Evolutionary conservation across 768 basidiomycete genomes (phyloP).

Genomic region (Lactarius indigo): DNA sequence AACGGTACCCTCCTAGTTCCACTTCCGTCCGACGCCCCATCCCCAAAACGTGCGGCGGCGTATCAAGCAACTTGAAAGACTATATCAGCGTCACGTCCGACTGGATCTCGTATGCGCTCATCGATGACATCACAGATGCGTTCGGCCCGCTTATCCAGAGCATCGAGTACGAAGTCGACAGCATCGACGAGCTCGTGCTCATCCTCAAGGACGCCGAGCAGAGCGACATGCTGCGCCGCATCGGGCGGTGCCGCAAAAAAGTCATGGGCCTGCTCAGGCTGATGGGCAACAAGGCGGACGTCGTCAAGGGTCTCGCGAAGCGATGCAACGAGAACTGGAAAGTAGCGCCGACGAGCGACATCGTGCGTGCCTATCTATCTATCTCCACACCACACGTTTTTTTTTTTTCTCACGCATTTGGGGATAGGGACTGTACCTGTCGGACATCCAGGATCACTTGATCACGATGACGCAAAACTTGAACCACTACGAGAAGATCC

Average conservation of each 20-base stretch:
- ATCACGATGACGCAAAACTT: slow-evolving; percentile 99
- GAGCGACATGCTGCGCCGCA: slow-evolving; percentile 95
- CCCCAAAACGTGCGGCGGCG: slow-evolving; percentile 97
- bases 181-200: slow-evolving; percentile 95
- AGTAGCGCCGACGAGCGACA: slow-evolving; percentile 95
- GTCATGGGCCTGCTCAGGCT: slow-evolving; percentile 95
- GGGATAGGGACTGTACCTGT: slow-evolving; percentile 82
- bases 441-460: slow-evolving; percentile 96
- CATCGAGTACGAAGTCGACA: slow-evolving; percentile 99
- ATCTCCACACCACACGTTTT: too few relatives aligned
- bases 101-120: slow-evolving; percentile 99
- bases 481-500: slow-evolving; percentile 99
- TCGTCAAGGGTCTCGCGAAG: slow-evolving; percentile 97
- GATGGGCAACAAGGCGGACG: slow-evolving; percentile 99
- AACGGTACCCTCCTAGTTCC: slow-evolving; percentile 67
- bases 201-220: slow-evolving; percentile 96
- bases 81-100: slow-evolving; percentile 98
- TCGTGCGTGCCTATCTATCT: slow-evolving; percentile 54
- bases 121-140: slow-evolving; percentile 99
- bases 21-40: slow-evolving; percentile 95
- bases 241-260: slow-evolving; percentile 98
- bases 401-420: background rate
- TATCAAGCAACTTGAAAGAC: slow-evolving; percentile 98
- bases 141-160: slow-evolving; percentile 98
- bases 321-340: slow-evolving; percentile 99